Percentiles rank a stretch among this genome's conserved stretches.
These are phyloP conservation scores for Hypoxylon fragiforme DNA, from an alignment of 495 filamentous ascomycete species.

Conservation along the genomic window DNA sequence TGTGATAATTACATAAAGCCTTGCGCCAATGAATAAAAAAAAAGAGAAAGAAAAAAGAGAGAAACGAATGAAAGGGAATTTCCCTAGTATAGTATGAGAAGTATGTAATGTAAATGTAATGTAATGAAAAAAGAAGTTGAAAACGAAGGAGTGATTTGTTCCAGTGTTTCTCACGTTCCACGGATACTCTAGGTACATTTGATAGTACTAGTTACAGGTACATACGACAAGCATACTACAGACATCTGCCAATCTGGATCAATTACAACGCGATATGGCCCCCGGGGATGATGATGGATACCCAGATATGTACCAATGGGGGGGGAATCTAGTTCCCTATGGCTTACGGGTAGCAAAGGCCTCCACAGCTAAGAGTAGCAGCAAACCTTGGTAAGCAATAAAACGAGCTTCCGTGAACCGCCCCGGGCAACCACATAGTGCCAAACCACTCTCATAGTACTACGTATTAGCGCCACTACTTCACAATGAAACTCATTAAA, in stretches of 20 bases:
- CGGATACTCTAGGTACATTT: too few species aligned
- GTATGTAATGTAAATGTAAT: not conserved
- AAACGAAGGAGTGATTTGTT: constrained; percentile 13
- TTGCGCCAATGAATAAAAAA: constrained; percentile 14
- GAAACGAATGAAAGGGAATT: constrained; percentile 26
- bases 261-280: constrained; percentile 7
- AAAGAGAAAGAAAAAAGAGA: constrained; percentile 10
- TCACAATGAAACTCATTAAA: constrained; percentile 26
- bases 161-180: too few species aligned
- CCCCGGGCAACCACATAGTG: constrained; percentile 25
- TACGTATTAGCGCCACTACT: constrained; percentile 6
- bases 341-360: too few species aligned
- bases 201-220: too few species aligned
- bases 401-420: too few species aligned
- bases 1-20: constrained; percentile 1
- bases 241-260: too few species aligned
- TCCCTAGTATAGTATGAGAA: not conserved
- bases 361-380: too few species aligned
- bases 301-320: constrained; percentile 1
- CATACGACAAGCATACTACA: too few species aligned
- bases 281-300: too few species aligned
- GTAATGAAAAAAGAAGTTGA: constrained; percentile 6
- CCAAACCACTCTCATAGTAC: too few species aligned
- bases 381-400: too few species aligned
- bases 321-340: constrained; percentile 18